These are phyloP conservation scores for Pyropia haitanensis DNA, from an alignment of 23 red algal genomes.

Conservation along the genomic window DNA sequence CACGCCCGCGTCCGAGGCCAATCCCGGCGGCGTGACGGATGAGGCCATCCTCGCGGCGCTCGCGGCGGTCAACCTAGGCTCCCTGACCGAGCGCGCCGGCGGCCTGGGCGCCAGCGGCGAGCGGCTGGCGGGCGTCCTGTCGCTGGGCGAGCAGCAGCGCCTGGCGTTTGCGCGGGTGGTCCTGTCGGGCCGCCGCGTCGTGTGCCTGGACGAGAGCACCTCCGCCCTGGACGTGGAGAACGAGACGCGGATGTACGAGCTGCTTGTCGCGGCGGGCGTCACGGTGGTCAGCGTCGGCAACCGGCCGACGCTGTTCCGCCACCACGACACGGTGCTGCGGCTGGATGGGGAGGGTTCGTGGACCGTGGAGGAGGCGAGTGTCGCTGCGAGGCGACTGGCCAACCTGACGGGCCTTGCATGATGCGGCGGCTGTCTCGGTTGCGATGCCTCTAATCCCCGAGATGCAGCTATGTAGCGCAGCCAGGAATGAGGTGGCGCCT, in stretches of 20 bases:
- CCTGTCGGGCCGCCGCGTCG: constrained; percentile 41
- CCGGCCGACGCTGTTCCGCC: constrained; percentile 57
- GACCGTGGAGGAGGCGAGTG: too few species aligned
- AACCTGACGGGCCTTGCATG: too few species aligned
- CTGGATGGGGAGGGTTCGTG: constrained; percentile 16
- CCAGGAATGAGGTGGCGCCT: too few species aligned
- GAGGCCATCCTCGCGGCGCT: constrained; percentile 45
- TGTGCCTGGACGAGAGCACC: constrained; percentile 74
- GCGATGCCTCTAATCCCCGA: too few species aligned
- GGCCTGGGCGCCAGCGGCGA: constrained; percentile 61
- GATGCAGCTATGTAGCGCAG: too few species aligned
- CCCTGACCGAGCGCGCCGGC: constrained; percentile 38
- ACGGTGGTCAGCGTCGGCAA: constrained; percentile 92
- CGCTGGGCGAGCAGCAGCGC: constrained; percentile 96
- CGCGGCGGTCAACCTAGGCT: constrained; percentile 53
- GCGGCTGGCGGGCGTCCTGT: constrained; percentile 40
- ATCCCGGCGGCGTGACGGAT: constrained; percentile 22
- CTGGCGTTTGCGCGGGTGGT: constrained; percentile 83
- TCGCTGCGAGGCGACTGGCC: too few species aligned
- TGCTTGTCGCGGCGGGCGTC: constrained; percentile 37
- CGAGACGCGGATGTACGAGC: constrained; percentile 70
- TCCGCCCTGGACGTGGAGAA: constrained; percentile 83
- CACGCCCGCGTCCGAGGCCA: not conserved
- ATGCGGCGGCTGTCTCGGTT: too few species aligned
- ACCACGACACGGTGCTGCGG: constrained; percentile 51